Evolutionary conservation across 768 basidiomycete genomes (phyloP).

Genomic region (Lactarius trivialis): DNA sequence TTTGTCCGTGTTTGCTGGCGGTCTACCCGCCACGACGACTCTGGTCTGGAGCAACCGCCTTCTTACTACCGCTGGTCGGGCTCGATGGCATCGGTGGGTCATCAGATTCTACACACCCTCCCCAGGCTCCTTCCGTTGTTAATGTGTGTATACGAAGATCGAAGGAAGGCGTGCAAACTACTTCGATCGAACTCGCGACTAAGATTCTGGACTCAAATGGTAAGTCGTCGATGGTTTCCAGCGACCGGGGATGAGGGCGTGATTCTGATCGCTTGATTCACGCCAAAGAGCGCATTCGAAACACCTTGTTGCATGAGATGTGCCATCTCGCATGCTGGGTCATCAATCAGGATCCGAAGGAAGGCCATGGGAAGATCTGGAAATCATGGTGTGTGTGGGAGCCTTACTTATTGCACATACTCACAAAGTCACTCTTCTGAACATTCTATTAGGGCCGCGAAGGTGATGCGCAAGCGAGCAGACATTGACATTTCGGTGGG

Average conservation of each 20-base stretch:
- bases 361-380: constrained; percentile 67
- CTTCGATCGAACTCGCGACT: constrained; percentile 70
- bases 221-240: too few relatives aligned
- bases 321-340: constrained; percentile 87
- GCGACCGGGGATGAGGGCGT: too few relatives aligned
- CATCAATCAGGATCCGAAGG: constrained; percentile 61
- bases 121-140: not conserved
- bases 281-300: constrained; percentile 62
- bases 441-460: constrained; percentile 48
- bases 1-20: constrained; percentile 13
- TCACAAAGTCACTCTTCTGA: not conserved
- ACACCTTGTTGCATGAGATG: constrained; percentile 88
- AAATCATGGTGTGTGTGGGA: constrained; percentile 52
- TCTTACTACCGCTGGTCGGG: constrained; percentile 22
- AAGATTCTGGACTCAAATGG: constrained; percentile 78
- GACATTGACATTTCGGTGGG: constrained; percentile 67
- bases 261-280: not conserved
- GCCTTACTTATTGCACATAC: not conserved
- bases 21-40: constrained; percentile 14
- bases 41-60: constrained; percentile 22
- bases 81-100: constrained; percentile 21
- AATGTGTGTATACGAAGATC: constrained; percentile 33
- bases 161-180: constrained; percentile 49
- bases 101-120: not conserved
- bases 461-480: constrained; percentile 59